Evolutionary conservation across 73 alveolate species (phyloP).

Genomic region (Uronychia setigera): DNA sequence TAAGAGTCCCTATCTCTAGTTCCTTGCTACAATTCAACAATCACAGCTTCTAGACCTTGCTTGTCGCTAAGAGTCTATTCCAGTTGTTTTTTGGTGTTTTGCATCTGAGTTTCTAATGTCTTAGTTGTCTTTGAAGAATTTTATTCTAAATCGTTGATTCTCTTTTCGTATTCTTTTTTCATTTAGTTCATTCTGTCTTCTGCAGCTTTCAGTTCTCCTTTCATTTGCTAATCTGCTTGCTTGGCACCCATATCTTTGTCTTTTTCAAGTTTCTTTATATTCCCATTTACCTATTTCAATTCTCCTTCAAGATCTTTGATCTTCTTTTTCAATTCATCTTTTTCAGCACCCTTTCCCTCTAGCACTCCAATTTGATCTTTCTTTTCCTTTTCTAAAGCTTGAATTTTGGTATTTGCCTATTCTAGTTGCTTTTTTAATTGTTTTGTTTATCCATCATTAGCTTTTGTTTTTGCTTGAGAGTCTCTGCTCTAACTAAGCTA

Average conservation of each 20-base stretch:
- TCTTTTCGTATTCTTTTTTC: conserved; percentile 1
- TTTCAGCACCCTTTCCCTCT: conserved; percentile 23
- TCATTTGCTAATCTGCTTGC: conserved; percentile 1
- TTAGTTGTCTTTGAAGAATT: conserved; percentile 17
- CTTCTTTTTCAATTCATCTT: conserved; percentile 24
- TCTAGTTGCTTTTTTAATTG: conserved; percentile 6
- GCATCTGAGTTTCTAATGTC: neutral
- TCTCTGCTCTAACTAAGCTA: neutral
- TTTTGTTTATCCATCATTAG: conserved; percentile 1
- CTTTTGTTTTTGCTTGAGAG: neutral
- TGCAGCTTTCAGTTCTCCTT: conserved; percentile 3
- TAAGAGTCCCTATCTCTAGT: neutral
- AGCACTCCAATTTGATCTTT: neutral
- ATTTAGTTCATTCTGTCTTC: conserved; percentile 10
- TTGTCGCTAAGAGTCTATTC: neutral
- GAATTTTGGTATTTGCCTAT: neutral
- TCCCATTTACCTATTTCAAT: conserved; percentile 4
- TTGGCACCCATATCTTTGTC: conserved; percentile 5
- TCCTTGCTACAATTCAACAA: neutral
- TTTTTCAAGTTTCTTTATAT: conserved; percentile 3
- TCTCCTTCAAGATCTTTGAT: conserved; percentile 42
- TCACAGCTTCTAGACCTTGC: neutral
- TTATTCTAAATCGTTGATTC: conserved; percentile 1
- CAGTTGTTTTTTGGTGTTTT: neutral
- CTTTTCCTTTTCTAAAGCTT: neutral